Evolutionary conservation across 495 filamentous ascomycete genomes (phyloP), one percentile per base, ranked within the genome.

Genomic region (Hyaloscypha variabilis): DNA sequence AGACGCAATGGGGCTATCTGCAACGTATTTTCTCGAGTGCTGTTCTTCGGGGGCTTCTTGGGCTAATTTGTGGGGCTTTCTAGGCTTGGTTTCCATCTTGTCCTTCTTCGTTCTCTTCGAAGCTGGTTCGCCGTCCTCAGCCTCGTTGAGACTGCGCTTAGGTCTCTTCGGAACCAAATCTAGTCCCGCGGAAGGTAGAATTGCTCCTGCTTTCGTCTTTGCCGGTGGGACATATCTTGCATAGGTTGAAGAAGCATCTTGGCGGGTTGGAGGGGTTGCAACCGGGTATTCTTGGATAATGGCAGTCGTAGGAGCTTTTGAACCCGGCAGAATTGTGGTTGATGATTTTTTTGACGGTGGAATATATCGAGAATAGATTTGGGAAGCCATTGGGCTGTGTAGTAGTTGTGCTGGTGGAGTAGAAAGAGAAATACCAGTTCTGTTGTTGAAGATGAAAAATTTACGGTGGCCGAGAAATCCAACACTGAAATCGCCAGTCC

Each of bases 291-390:
- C 29, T 49, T 4, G 26, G 31, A 6, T 13, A 34, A 6, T 63
- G 14, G 46, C 34, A 10, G 34, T n/a, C 50, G 52, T 49, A 61
- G 58, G 67, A 42, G 10, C 14, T 8, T 69, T 39, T 42, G 42
- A 46, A 8, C 8, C n/a, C 3, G 31, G 30, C 0, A 25, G 4
- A 21, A 13, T 46, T 19, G 57, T 10, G 67, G 58, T 60, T 29
- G 61, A 46, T 3, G 39, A 53, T 13, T 65, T 71, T 56, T 63
- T 74, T 19, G 64, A 28, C 6, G 82, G 78, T 17, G 83, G 83
- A 21, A 81, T 69, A 63, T 82, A 86, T 21, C 83, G 76, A 53
- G 78, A 75, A 69, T 86, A 84, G 36, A 87, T 77, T 26, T 70
- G 70, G 19, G 72, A 74, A 58, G 78, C 58, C 77, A 80, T 81